phyloP scores from a whole-genome alignment of 768 basidiomycete species.

The Tulasnella sp. region DNA sequence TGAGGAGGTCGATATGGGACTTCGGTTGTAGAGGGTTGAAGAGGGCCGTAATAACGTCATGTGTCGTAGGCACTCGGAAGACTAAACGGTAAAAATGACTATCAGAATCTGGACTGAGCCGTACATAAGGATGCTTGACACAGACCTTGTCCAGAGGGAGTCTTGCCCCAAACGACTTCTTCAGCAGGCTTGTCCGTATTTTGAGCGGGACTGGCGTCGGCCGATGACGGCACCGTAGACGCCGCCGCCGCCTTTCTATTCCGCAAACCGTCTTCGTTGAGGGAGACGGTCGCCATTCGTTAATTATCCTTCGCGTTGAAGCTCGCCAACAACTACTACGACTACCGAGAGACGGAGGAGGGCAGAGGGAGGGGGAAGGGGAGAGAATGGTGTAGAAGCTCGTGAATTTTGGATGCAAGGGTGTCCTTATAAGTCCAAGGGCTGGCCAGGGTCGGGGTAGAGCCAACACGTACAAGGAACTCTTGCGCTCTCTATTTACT shows the following conservation, averaged over 20 bases:
- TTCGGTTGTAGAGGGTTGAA: constrained; percentile 77
- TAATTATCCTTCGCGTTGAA: background rate
- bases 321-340: no score
- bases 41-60: constrained; percentile 75
- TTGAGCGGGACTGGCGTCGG: background rate
- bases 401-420: background rate
- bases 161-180: constrained; percentile 83
- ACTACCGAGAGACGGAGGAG: background rate
- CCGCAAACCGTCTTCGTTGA: background rate
- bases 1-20: constrained; percentile 80
- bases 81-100: constrained; percentile 36
- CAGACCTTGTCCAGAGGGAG: constrained; percentile 65
- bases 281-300: background rate
- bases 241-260: background rate
- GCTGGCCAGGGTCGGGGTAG: background rate
- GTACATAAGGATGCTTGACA: background rate
- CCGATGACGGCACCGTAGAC: no score
- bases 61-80: constrained; percentile 85
- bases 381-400: background rate
- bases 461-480: background rate
- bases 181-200: constrained; percentile 19
- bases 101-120: background rate
- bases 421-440: background rate
- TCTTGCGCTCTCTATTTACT: background rate
- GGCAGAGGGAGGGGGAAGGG: background rate